These are phyloP conservation scores for Cryphonectria japonica DNA, from an alignment of 2,329 filamentous ascomycete genomes.

Conservation along the genomic window DNA sequence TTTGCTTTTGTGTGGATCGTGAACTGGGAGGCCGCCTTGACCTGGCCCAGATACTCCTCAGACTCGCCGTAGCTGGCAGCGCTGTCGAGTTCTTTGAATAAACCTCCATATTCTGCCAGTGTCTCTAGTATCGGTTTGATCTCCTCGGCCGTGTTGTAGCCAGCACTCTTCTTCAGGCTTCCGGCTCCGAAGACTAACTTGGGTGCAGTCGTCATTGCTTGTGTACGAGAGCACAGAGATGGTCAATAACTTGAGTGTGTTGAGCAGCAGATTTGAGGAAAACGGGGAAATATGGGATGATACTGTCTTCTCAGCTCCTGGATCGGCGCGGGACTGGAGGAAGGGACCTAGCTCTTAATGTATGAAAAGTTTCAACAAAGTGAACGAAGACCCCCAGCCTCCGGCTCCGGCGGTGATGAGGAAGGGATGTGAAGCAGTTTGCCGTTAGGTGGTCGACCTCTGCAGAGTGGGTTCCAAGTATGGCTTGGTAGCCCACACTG, in stretches of 20 bases:
- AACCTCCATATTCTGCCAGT: slow-evolving; percentile 15
- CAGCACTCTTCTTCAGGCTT: background rate
- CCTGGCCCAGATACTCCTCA: slow-evolving; percentile 32
- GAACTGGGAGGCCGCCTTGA: slow-evolving; percentile 31
- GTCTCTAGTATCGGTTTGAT: background rate
- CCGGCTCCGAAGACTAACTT: slow-evolving; percentile 17
- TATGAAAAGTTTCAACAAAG: background rate
- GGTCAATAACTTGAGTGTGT: background rate
- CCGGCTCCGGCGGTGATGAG: background rate
- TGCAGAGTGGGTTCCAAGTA: too few relatives aligned
- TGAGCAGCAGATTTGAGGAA: background rate
- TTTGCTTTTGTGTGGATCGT: slow-evolving; percentile 34
- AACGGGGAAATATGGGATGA: background rate
- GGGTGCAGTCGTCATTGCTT: slow-evolving; percentile 1
- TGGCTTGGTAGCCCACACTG: too few relatives aligned
- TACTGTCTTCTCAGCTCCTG: background rate
- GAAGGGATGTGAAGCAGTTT: background rate
- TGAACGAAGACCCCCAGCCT: background rate
- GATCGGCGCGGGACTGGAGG: background rate
- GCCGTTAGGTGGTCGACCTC: background rate
- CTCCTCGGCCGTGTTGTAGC: background rate
- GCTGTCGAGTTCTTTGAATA: slow-evolving; percentile 33
- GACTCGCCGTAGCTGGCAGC: slow-evolving; percentile 33
- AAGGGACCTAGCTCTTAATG: background rate
- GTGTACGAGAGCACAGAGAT: background rate